Evolutionary conservation across 176 grass and related monocot species (phyloP), one percentile per base, ranked within the genome.

Genomic region (Avena eriantha): DNA sequence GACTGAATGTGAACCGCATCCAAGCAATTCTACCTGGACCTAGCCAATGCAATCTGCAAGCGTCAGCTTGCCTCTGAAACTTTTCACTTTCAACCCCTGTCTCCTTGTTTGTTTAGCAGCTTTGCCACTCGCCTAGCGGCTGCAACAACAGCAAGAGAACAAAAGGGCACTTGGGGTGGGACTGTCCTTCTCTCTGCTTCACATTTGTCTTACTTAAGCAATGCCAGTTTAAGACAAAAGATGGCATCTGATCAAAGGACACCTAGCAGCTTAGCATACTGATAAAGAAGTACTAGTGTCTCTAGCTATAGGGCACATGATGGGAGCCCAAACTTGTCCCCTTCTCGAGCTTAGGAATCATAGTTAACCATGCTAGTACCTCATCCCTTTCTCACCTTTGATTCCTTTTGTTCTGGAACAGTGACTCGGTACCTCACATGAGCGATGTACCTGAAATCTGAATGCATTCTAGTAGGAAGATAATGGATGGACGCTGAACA

Each of bases 151-250:
- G 16, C 47, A 83, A 87, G 80, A 84, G 68, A 87, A 87, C 76
- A 90, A 87, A 87, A 67, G 13, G 50, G 35, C 29, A 26, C 54
- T 63, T 0, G 43, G 23, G 12, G 29, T 15, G 65, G 66, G 83
- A 60, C 80, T 87, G 84, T 90, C 78, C 60, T 43, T 58, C 78
- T 49, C 47, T 50, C 75, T 17, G 29, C 85, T 91, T 73, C 69
- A 87, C 59, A 81, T 84, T 87, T 87, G 89, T 91, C 89, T 76
- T 87, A 80, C 81, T 84, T 84, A 72, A 58, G 34, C 34, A 21
- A 60, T 2, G 49, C 78, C 39, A 22, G 46, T 10, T 53, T 16
- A 79, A 76, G 81, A 87, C 76, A 87, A 87, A 84, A 69, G 76
- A 80, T 45, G 50, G 68, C 89, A 87, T 84, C 80, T 84, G 80